Percentiles rank a stretch among this genome's conserved stretches.
phyloP scores from a whole-genome alignment of 805 yeast species.

The Barnettozyma salicaria region DNA sequence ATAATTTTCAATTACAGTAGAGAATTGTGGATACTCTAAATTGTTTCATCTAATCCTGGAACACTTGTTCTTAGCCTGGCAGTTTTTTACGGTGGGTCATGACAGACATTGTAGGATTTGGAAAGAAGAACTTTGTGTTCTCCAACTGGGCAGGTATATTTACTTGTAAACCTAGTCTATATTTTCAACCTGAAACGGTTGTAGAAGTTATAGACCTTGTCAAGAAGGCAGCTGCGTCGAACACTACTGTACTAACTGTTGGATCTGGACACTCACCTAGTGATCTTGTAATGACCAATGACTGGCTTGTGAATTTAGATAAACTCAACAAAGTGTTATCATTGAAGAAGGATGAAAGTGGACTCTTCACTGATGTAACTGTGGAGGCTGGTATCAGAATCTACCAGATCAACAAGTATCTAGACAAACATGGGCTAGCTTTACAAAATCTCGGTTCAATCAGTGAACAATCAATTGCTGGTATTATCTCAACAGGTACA shows the following conservation, averaged over 20 bases:
- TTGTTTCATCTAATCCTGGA: no score
- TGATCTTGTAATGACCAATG: slow-evolving; percentile 78
- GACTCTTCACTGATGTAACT: slow-evolving; percentile 76
- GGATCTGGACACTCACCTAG: slow-evolving; percentile 97
- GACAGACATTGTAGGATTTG: slow-evolving; percentile 21
- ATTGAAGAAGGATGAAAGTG: slow-evolving; percentile 44
- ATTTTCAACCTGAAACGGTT: slow-evolving; percentile 66
- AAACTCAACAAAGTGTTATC: slow-evolving; percentile 52
- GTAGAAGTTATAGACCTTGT: slow-evolving; percentile 70
- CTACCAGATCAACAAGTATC: slow-evolving; percentile 60
- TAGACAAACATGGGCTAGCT: slow-evolving; percentile 63
- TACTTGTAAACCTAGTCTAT: slow-evolving; percentile 65
- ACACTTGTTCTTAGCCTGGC: no score
- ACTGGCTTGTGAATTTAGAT: slow-evolving; percentile 87
- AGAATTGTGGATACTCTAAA: no score
- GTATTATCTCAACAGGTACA: slow-evolving; percentile 94
- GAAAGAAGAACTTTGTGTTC: slow-evolving; percentile 31
- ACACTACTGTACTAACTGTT: slow-evolving; percentile 70
- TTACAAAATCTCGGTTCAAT: slow-evolving; percentile 91
- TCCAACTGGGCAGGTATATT: slow-evolving; percentile 87
- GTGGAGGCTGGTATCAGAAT: slow-evolving; percentile 93
- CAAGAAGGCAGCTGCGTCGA: slow-evolving; percentile 49
- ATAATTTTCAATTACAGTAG: neutral
- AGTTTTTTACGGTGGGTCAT: no score
- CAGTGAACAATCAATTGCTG: slow-evolving; percentile 89